Percentiles rank a stretch among this genome's conserved stretches.
phyloP scores from a whole-genome alignment of 75 land plant species.

The Picea glauca region DNA sequence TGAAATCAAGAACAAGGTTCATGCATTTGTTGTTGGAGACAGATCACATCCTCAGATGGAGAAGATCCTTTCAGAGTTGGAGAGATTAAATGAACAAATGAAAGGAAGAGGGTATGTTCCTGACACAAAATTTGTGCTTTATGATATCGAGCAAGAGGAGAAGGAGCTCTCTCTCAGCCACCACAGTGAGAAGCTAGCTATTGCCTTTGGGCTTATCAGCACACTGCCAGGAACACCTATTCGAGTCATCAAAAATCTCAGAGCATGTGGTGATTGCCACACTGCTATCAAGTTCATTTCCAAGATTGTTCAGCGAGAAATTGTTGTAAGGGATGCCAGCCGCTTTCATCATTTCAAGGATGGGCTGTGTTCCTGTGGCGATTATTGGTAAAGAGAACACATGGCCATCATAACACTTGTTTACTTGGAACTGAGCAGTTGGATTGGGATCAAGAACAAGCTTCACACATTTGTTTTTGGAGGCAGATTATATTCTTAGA shows the following conservation, averaged over 20 bases:
- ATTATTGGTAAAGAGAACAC: constrained; percentile 11
- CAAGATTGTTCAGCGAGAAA: constrained; percentile 15
- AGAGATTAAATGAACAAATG: constrained; percentile 23
- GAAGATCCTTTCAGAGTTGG: constrained; percentile 42
- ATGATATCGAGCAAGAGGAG: constrained; percentile 55
- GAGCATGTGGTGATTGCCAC: constrained; percentile 32
- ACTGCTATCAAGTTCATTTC: constrained; percentile 25
- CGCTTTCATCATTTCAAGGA: constrained; percentile 27
- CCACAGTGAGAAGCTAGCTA: constrained; percentile 41
- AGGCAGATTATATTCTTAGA: no score
- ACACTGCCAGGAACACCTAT: constrained; percentile 24
- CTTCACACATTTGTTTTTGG: no score
- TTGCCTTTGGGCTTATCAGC: constrained; percentile 22
- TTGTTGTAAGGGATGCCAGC: constrained; percentile 22
- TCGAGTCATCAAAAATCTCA: constrained; percentile 18
- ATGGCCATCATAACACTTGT: no score
- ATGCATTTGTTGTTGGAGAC: constrained; percentile 46
- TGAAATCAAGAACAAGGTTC: constrained; percentile 32
- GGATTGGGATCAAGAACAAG: no score
- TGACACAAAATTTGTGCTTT: constrained; percentile 48
- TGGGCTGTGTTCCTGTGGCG: constrained; percentile 36
- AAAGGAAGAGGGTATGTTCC: constrained; percentile 50
- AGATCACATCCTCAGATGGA: constrained; percentile 29
- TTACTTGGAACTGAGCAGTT: no score
- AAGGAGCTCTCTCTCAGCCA: constrained; percentile 23